phyloP scores from a whole-genome alignment of 805 yeast genomes.

The Middelhovenomyces tepae region DNA sequence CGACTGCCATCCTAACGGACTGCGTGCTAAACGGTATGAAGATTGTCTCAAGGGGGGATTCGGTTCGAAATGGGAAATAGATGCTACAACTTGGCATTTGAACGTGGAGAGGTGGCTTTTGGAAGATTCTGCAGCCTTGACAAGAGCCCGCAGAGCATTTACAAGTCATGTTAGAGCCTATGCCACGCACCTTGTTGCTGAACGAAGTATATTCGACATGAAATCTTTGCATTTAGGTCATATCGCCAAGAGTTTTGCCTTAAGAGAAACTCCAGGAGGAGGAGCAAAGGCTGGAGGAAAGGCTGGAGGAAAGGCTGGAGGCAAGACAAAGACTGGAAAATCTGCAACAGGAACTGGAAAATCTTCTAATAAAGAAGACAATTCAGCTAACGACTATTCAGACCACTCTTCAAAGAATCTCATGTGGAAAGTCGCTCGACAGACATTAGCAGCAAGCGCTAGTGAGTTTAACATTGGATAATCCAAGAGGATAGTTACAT shows the following conservation, averaged over 20 bases:
- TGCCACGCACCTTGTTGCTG: slow-evolving; percentile 83
- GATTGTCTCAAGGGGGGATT: slow-evolving; percentile 25
- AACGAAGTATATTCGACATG: slow-evolving; percentile 73
- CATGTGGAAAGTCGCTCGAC: too few relatives aligned
- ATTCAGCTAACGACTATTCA: too few relatives aligned
- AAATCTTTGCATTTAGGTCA: slow-evolving; percentile 87
- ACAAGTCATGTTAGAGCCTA: slow-evolving; percentile 89
- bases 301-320: slow-evolving; percentile 16
- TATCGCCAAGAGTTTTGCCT: slow-evolving; percentile 87
- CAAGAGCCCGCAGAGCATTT: slow-evolving; percentile 70
- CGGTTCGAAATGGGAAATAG: slow-evolving; percentile 71
- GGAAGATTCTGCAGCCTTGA: slow-evolving; percentile 49
- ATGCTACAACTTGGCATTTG: slow-evolving; percentile 95
- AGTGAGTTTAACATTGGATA: slow-evolving; percentile 62
- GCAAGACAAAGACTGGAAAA: slow-evolving; percentile 1
- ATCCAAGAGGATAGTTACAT: too few relatives aligned
- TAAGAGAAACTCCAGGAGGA: slow-evolving; percentile 91
- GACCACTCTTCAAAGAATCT: too few relatives aligned
- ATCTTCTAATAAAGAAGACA: slow-evolving; percentile 1
- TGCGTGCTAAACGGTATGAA: slow-evolving; percentile 40
- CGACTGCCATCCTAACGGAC: slow-evolving; percentile 47
- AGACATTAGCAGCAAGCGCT: too few relatives aligned
- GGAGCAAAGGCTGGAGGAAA: slow-evolving; percentile 24
- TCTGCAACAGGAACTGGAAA: neutral
- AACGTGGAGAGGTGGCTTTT: slow-evolving; percentile 82